phyloP scores from a whole-genome alignment of 1,139 yeast species.

The Candida tetrigidarum region DNA sequence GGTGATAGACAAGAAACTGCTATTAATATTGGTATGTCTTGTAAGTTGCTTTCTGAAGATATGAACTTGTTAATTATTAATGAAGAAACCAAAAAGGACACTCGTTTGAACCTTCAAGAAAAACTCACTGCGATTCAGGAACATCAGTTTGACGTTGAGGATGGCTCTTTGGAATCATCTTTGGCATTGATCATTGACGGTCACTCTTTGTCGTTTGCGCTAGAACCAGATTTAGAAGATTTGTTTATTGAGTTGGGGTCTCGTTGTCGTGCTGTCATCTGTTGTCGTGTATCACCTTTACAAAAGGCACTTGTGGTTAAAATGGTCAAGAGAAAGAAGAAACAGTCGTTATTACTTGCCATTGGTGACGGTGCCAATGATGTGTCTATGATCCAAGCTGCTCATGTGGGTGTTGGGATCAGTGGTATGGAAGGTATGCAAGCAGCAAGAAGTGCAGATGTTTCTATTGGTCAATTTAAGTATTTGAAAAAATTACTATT shows the following conservation, averaged over 20 bases:
- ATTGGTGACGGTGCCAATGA: constrained; percentile 99
- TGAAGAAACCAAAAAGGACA: constrained; percentile 79
- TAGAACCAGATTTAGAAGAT: constrained; percentile 81
- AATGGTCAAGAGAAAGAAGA: constrained; percentile 65
- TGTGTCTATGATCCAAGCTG: constrained; percentile 98
- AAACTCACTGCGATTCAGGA: constrained; percentile 77
- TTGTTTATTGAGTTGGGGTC: constrained; percentile 79
- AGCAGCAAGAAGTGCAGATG: constrained; percentile 98
- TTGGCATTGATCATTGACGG: constrained; percentile 95
- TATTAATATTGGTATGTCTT: constrained; percentile 97
- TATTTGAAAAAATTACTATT: constrained; percentile 78
- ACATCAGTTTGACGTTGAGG: constrained; percentile 69
- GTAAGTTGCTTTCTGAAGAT: constrained; percentile 91
- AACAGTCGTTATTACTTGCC: constrained; percentile 77
- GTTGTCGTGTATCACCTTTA: constrained; percentile 97
- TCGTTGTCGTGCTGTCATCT: constrained; percentile 87
- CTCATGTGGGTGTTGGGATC: constrained; percentile 97
- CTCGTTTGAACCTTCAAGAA: constrained; percentile 69
- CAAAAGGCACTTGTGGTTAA: constrained; percentile 97
- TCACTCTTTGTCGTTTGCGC: constrained; percentile 81
- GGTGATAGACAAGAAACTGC: constrained; percentile 99
- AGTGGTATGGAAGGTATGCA: constrained; percentile 99
- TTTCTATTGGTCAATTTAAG: constrained; percentile 95
- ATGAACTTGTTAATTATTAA: constrained; percentile 92
- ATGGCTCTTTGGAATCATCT: constrained; percentile 58